These are phyloP conservation scores for Tolypocladium ophioglossoides DNA, from an alignment of 2,329 filamentous ascomycete species.

Conservation along the genomic window DNA sequence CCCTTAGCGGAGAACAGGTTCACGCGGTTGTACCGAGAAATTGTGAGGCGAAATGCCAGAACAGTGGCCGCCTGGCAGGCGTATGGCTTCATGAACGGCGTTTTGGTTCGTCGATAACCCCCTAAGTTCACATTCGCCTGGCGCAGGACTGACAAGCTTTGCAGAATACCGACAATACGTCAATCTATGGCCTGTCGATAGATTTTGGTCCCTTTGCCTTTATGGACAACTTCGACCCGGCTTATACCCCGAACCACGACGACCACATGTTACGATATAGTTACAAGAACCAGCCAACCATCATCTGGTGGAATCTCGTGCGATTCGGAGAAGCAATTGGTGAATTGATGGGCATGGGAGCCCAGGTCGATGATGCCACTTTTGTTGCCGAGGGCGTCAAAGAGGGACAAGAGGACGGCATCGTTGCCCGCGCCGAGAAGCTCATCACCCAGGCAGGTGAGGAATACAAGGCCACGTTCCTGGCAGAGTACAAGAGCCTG, in stretches of 20 bases:
- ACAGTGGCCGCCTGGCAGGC: constrained; percentile 94
- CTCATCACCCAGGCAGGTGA: constrained; percentile 73
- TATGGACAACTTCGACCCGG: constrained; percentile 90
- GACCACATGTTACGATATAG: constrained; percentile 79
- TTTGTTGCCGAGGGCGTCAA: constrained; percentile 65
- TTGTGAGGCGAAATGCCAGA: constrained; percentile 72
- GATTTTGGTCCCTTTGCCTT: constrained; percentile 98
- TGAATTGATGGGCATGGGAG: constrained; percentile 73
- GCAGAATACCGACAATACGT: constrained; percentile 91
- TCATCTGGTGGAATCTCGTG: constrained; percentile 98
- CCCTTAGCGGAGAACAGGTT: constrained; percentile 76
- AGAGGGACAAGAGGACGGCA: constrained; percentile 49
- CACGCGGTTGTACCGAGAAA: constrained; percentile 74
- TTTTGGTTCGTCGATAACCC: constrained; percentile 39
- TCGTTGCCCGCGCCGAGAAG: constrained; percentile 71
- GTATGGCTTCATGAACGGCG: constrained; percentile 98
- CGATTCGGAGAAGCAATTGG: constrained; percentile 81
- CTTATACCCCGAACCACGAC: constrained; percentile 95
- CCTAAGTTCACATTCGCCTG: neutral
- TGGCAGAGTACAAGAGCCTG: constrained; percentile 78
- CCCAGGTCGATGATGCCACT: constrained; percentile 55
- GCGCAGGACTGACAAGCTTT: constrained; percentile 8
- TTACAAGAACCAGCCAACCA: constrained; percentile 87
- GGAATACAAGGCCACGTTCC: constrained; percentile 80
- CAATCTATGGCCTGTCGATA: constrained; percentile 75